phyloP scores from a whole-genome alignment of 768 basidiomycete species.

The Amanita polypyramis region DNA sequence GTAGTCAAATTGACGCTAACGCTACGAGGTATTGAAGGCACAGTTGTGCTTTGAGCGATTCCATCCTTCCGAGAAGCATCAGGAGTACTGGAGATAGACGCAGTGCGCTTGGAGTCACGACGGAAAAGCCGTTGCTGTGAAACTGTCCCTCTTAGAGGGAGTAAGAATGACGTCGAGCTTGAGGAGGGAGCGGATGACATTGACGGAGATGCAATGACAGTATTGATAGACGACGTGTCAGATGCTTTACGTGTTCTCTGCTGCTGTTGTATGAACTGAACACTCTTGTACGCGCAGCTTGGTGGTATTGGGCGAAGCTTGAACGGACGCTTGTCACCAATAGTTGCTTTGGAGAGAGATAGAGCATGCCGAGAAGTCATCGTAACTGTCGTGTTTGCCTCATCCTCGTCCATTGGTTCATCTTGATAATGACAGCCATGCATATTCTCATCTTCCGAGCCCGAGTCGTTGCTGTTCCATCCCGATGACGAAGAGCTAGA shows the following conservation, averaged over 20 bases:
- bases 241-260: conserved; percentile 32
- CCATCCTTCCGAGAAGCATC: neutral
- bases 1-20: conserved; percentile 1
- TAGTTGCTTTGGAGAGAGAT: conserved; percentile 6
- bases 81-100: conserved; percentile 1
- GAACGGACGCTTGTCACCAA: conserved; percentile 30
- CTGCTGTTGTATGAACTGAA: conserved; percentile 17
- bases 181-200: conserved; percentile 6
- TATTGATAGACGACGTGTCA: conserved; percentile 41
- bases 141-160: conserved; percentile 5
- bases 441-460: conserved; percentile 40
- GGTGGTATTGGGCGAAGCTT: conserved; percentile 35
- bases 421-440: conserved; percentile 20
- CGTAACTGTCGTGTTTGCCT: conserved; percentile 13
- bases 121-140: conserved; percentile 4
- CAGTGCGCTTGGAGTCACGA: conserved; percentile 4
- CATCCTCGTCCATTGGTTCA: conserved; percentile 16
- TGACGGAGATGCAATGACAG: conserved; percentile 26
- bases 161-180: conserved; percentile 3
- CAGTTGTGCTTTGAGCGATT: neutral
- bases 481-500: conserved; percentile 49
- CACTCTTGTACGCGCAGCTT: conserved; percentile 6
- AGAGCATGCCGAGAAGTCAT: conserved; percentile 15
- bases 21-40: conserved; percentile 6
- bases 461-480: conserved; percentile 31